These are phyloP conservation scores for Pisolithus marmoratus DNA, from an alignment of 768 basidiomycete species.

Conservation along the genomic window DNA sequence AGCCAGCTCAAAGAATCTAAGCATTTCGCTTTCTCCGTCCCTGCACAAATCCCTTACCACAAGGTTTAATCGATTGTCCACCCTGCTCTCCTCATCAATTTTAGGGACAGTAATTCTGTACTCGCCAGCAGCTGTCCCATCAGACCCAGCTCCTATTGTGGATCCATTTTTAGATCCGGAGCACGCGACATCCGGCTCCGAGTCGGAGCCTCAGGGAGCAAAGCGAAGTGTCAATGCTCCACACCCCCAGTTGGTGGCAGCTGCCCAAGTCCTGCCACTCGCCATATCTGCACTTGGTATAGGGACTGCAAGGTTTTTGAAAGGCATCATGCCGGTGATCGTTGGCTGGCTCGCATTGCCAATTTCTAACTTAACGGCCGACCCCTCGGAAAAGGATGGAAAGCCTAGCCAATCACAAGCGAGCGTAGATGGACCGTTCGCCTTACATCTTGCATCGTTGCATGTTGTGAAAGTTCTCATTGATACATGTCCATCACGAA, in stretches of 20 bases:
- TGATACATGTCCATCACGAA: constrained; percentile 48
- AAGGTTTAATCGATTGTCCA: constrained; percentile 62
- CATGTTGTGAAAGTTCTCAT: constrained; percentile 42
- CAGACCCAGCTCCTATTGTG: constrained; percentile 4
- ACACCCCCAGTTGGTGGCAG: constrained; percentile 47
- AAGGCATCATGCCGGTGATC: constrained; percentile 28
- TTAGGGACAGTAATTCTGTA: constrained; percentile 73
- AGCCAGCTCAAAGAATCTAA: no score
- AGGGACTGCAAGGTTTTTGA: constrained; percentile 62
- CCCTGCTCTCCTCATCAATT: constrained; percentile 62
- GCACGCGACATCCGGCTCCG: constrained; percentile 3
- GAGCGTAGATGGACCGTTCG: constrained; percentile 17
- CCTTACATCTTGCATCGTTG: constrained; percentile 30
- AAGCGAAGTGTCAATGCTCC: constrained; percentile 1
- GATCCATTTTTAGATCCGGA: constrained; percentile 44
- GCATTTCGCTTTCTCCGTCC: constrained; percentile 1
- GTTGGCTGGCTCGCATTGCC: constrained; percentile 21
- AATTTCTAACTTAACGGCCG: constrained; percentile 14
- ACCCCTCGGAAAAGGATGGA: not conserved
- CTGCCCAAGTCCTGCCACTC: constrained; percentile 54
- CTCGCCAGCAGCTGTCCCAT: constrained; percentile 26
- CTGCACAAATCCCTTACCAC: constrained; percentile 31
- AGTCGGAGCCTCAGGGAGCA: not conserved
- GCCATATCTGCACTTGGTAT: constrained; percentile 57
- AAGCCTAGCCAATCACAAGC: not conserved